phyloP scores from a whole-genome alignment of 2,329 filamentous ascomycete genomes.

The Huntiella decipiens region DNA sequence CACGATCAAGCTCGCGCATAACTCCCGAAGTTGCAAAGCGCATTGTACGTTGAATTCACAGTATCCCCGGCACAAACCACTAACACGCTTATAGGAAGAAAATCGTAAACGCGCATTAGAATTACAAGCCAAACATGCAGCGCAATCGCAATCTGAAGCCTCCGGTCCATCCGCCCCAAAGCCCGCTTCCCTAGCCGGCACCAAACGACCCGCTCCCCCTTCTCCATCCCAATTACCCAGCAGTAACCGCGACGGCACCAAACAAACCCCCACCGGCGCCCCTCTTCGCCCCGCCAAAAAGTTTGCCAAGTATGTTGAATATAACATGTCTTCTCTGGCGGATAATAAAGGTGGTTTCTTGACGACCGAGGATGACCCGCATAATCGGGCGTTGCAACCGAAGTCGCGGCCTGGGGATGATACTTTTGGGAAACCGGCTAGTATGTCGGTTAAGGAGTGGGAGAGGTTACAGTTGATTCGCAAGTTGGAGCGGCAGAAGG shows the following conservation, averaged over 20 bases:
- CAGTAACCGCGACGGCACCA: slow-evolving; percentile 24
- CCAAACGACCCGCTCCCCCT: slow-evolving; percentile 23
- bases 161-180: slow-evolving; percentile 44
- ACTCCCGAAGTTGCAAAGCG: slow-evolving; percentile 35
- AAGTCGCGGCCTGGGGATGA: slow-evolving; percentile 20
- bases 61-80: neutral
- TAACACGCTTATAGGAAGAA: slow-evolving; percentile 44
- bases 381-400: slow-evolving; percentile 50
- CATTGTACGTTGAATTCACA: slow-evolving; percentile 26
- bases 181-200: slow-evolving; percentile 16
- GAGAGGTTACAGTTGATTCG: slow-evolving; percentile 61
- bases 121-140: slow-evolving; percentile 53
- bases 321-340: slow-evolving; percentile 94
- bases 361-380: slow-evolving; percentile 76
- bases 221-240: slow-evolving; percentile 34
- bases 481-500: slow-evolving; percentile 51
- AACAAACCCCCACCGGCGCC: slow-evolving; percentile 39
- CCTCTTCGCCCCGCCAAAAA: slow-evolving; percentile 60
- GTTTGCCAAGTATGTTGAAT: slow-evolving; percentile 89
- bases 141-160: slow-evolving; percentile 15
- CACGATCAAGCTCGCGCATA: slow-evolving; percentile 11
- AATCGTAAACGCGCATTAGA: slow-evolving; percentile 79
- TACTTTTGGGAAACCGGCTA: slow-evolving; percentile 51
- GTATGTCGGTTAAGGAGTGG: slow-evolving; percentile 87
- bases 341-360: slow-evolving; percentile 95